Evolutionary conservation across 1,284 basidiomycete species (phyloP).

Genomic region (Ustilago shanxiensis): DNA sequence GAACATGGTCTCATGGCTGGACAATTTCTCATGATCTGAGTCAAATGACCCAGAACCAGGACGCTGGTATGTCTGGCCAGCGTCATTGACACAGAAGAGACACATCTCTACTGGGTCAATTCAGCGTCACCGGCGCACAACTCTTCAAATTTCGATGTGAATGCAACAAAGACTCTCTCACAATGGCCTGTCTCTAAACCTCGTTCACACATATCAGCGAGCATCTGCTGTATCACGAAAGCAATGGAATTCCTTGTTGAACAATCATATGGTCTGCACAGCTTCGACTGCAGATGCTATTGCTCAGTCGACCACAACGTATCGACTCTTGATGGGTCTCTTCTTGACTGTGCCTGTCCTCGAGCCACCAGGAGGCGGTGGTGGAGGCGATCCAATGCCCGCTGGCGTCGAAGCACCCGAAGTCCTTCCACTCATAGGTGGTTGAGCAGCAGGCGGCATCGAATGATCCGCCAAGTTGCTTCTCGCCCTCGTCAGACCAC

Average conservation of each 20-base stretch:
- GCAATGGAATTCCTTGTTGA: not conserved
- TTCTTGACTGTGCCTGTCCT: slow-evolving; percentile 59
- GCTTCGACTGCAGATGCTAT: not conserved
- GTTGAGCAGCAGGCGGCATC: slow-evolving; percentile 59
- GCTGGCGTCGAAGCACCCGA: slow-evolving; percentile 30
- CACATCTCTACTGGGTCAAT: too few relatives aligned
- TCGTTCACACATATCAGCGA: too few relatives aligned
- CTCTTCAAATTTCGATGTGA: too few relatives aligned
- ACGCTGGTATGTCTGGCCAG: too few relatives aligned
- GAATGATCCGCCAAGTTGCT: slow-evolving; percentile 62
- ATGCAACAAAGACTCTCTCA: too few relatives aligned
- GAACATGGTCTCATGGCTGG: too few relatives aligned
- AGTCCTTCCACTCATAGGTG: slow-evolving; percentile 32
- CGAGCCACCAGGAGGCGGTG: slow-evolving; percentile 45
- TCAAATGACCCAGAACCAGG: too few relatives aligned
- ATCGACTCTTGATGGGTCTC: slow-evolving; percentile 66
- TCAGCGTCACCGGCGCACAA: too few relatives aligned
- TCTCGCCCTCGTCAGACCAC: slow-evolving; percentile 37
- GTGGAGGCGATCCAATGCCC: slow-evolving; percentile 29
- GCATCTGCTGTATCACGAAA: slow-evolving; percentile 6
- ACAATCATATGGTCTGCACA: not conserved
- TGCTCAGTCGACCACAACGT: slow-evolving; percentile 64
- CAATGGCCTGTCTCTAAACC: too few relatives aligned
- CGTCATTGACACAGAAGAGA: too few relatives aligned
- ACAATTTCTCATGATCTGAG: too few relatives aligned